Evolutionary conservation across 83 land plant species (phyloP).

Genomic region (Thuja plicata): DNA sequence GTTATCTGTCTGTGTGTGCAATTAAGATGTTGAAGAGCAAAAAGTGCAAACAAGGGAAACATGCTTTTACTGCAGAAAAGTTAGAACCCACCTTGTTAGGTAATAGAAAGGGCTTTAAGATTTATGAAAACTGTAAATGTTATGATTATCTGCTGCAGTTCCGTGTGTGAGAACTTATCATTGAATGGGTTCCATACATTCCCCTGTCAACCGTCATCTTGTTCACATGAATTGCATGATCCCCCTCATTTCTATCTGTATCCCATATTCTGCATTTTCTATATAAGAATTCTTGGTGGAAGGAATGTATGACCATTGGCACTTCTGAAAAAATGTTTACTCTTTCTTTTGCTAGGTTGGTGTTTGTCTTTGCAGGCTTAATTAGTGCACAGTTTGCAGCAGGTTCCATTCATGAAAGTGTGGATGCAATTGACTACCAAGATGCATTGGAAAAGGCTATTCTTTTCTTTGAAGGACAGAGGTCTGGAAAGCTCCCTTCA

Average conservation of each 20-base stretch:
- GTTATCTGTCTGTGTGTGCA: neutral
- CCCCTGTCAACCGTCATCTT: neutral
- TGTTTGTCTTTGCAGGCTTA: neutral
- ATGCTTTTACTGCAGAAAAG: too few relatives aligned
- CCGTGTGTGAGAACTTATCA: neutral
- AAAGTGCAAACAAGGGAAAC: too few relatives aligned
- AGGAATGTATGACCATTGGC: neutral
- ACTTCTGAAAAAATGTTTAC: neutral
- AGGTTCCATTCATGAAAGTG: neutral
- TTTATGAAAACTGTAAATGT: neutral
- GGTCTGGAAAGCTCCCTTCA: constrained; percentile 27
- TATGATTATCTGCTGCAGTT: neutral
- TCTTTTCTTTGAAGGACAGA: constrained; percentile 25
- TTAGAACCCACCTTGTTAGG: too few relatives aligned
- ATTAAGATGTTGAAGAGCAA: too few relatives aligned
- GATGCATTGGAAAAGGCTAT: constrained; percentile 22
- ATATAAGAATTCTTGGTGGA: neutral
- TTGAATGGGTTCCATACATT: neutral
- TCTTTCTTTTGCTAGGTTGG: neutral
- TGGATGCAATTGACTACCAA: constrained; percentile 4
- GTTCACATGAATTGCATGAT: neutral
- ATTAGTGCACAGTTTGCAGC: neutral
- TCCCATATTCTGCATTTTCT: neutral
- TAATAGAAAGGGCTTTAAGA: too few relatives aligned
- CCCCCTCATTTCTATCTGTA: neutral